Base-by-base conservation (phyloP, 805 yeast genomes). In the Kodamaea kakaduensis region DNA sequence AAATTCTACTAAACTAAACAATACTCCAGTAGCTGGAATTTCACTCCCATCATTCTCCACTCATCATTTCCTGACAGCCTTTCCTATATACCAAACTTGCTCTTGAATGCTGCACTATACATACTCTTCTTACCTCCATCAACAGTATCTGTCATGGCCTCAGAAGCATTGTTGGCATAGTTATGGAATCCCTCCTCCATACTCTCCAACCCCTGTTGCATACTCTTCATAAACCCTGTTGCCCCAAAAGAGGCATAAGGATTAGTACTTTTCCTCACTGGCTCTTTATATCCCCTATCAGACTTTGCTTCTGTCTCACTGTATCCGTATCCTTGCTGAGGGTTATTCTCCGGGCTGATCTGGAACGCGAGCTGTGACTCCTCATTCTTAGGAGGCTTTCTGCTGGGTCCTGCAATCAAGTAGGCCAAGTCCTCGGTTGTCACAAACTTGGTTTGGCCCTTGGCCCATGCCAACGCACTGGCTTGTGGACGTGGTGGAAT, bases 391-490 rank as follows among this genome's bases (percentile, higher is more conserved):
- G 81, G 67, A 14, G 70, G 61, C 29, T 81, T 77, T 43, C 95
- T 71, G 36, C 77, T 75, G 0, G 80, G 81, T 1, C 97, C 97
- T 4, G 84, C 85, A 24, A 90, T 69, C 28, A 86, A 51, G 9
- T 51, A 36, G 40, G 83, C 81, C 34, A 93, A 65, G 42, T 85
- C 95, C 1, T 71, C 67, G 15, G 72, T 56, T 2, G 78, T 63
- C n/a, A 81, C 71, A 42, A 71, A 69, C 13, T 77, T 76, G 0
- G 82, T 64, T 29, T 56, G 63, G 3, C 96, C 96, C 45, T 81
- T 77, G 5, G 93, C 85, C 93, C 96, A 84, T 56, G 82, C 90
- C 28, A 84, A 65, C 0, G 93, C 75, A 23, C 87, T 77, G 5
- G 85, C 77, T 4, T 76, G 69, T 2, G 98, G 99, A 31, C 97